phyloP scores from a whole-genome alignment of 495 filamentous ascomycete species.

The Thermothielavioides terrestris region DNA sequence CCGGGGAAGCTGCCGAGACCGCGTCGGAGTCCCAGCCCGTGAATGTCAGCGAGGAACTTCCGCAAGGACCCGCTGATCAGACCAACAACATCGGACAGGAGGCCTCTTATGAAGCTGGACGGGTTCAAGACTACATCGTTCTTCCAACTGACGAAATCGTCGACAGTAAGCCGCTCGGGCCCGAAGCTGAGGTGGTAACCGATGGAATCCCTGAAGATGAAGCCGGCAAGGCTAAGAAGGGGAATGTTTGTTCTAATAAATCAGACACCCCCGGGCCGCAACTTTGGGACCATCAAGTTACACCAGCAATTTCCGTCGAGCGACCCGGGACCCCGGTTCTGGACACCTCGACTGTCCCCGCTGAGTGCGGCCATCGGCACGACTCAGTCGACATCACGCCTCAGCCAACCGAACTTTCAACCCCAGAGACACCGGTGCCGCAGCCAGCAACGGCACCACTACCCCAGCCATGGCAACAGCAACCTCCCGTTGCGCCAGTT shows the following conservation, averaged over 20 bases:
- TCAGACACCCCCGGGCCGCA: neutral
- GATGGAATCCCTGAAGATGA: neutral
- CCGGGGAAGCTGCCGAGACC: neutral
- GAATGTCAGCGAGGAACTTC: neutral
- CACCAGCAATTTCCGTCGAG: constrained; percentile 4
- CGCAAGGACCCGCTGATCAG: neutral
- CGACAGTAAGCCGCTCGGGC: neutral
- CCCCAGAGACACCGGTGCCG: neutral
- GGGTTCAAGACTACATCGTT: neutral
- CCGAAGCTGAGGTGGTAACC: neutral
- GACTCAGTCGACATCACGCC: neutral
- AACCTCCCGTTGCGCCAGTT: neutral
- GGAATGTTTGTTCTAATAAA: neutral
- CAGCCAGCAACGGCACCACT: neutral
- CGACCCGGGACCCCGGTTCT: neutral
- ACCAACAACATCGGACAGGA: neutral
- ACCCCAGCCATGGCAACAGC: neutral
- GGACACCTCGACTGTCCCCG: neutral
- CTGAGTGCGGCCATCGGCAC: neutral
- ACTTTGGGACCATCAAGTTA: neutral
- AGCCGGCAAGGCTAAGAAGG: neutral
- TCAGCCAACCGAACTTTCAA: neutral
- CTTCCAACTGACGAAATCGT: neutral
- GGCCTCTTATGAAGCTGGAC: neutral
- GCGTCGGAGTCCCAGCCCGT: neutral